Base-by-base conservation (phyloP, 768 basidiomycete species). In the Termitomyces titanicus region DNA sequence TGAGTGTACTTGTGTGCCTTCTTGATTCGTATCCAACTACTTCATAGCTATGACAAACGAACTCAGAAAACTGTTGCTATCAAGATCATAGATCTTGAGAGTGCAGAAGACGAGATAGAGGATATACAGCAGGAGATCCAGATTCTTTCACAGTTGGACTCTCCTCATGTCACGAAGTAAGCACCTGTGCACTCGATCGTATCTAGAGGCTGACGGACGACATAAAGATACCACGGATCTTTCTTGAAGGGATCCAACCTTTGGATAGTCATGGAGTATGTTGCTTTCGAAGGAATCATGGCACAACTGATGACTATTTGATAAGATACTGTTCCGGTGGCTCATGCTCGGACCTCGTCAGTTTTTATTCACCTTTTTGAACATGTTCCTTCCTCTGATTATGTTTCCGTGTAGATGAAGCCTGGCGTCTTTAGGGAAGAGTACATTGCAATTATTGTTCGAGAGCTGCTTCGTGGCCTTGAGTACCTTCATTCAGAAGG, bases 91-190 rank as follows among this genome's bases (percentile, higher is more conserved):
- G 95, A 98, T 77, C 83, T 99, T 31, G 97, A 99, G 73, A 94
- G 92, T 67, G 97, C 97, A 49, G 97, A 98, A 72, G 97, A 99
- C 68, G 97, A 99, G 76, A 98, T 98, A 67, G 97, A 98, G 70
- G 97, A 98, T 74, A 98, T 99, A 56, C 94, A 98, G 65, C 93
- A 97, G 70, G 97, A 99, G 72, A 98, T 99, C 53, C 93, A 97
- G 71, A 98, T 99, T 59, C 83, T 99, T 13, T 94, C 92, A 7
- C 95, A 98, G 68, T 73, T 99, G 61, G 96, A 98, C 72, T 98
- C 94, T 24, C 88, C 92, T 25, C 89, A 91, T 74, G 96, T 98
- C 53, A 98, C 96, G 61, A 96, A 93, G 91, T 94, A 63, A 68
- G 86, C 79, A 58, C 54, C 58, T 53, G 33, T 18, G 12, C 43